Conservation (phyloP, 345 rosid species). For the Punica granatum region DNA sequence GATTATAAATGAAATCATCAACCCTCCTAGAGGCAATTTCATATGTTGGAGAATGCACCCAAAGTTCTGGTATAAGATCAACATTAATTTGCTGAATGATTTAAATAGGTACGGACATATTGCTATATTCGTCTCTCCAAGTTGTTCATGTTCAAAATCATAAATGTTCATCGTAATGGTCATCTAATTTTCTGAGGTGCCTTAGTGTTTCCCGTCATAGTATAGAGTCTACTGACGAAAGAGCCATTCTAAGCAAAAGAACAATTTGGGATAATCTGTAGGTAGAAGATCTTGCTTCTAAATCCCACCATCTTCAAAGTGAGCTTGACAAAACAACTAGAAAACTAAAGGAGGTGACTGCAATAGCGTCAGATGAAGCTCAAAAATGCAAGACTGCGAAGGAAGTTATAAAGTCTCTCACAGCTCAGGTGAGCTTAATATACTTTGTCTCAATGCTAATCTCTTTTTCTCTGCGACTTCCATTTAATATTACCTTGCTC, state of each 20-base stretch:
- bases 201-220: too few species aligned
- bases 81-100: too few species aligned
- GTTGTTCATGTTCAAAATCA: too few species aligned
- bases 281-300: constrained; percentile 66
- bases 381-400: constrained; percentile 76
- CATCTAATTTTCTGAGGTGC: too few species aligned
- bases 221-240: not conserved
- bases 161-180: too few species aligned
- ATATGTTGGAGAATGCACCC: not conserved
- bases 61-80: too few species aligned
- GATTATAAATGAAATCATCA: not conserved
- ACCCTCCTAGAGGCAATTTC: not conserved
- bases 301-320: constrained; percentile 54
- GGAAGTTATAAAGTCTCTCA: constrained; percentile 67
- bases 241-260: not conserved
- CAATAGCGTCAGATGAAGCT: constrained; percentile 77
- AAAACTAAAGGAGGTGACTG: constrained; percentile 60
- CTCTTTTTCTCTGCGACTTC: constrained; percentile 8
- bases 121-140: too few species aligned
- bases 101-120: too few species aligned
- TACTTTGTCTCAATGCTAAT: not conserved
- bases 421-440: constrained; percentile 50
- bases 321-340: constrained; percentile 60
- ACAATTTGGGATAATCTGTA: constrained; percentile 15
- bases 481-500: too few species aligned